phyloP scores from a whole-genome alignment of 345 rosid species.

The Citrus glauca region DNA sequence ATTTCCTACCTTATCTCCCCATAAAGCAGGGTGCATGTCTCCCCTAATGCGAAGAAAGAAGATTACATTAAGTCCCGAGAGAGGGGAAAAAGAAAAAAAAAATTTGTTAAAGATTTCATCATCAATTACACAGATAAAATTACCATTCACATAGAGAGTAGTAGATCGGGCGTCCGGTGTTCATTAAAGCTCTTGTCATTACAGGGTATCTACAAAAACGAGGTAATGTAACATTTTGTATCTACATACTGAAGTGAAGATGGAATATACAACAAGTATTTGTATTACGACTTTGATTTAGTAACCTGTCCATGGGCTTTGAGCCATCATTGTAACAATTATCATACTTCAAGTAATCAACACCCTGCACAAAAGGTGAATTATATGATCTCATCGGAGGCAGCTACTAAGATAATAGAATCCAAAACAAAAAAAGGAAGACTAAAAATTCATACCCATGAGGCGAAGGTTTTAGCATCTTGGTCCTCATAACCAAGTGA shows the following conservation, averaged over 20 bases:
- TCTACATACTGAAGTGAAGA: neutral
- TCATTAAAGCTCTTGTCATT: conserved; percentile 77
- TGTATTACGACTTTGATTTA: neutral
- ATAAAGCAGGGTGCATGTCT: conserved; percentile 83
- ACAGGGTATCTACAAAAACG: conserved; percentile 59
- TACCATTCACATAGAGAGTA: conserved; percentile 92
- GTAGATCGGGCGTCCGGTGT: conserved; percentile 73
- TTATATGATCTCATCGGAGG: neutral
- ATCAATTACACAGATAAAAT: neutral
- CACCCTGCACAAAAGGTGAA: conserved; percentile 44
- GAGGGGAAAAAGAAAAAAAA: neutral
- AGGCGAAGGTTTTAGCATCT: conserved; percentile 88
- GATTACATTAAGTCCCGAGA: neutral
- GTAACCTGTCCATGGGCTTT: conserved; percentile 62
- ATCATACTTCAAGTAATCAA: conserved; percentile 92
- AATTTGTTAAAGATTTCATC: neutral
- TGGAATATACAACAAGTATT: no score
- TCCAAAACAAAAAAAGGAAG: neutral
- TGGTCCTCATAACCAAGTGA: conserved; percentile 84
- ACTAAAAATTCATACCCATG: conserved; percentile 50
- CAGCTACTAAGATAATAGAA: neutral
- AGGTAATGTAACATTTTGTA: neutral
- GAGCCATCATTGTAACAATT: conserved; percentile 67
- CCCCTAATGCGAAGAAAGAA: conserved; percentile 43
- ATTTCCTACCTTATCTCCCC: conserved; percentile 78